phyloP scores from a whole-genome alignment of 2,329 filamentous ascomycete genomes.

The Talaromyces albobiverticillius region DNA sequence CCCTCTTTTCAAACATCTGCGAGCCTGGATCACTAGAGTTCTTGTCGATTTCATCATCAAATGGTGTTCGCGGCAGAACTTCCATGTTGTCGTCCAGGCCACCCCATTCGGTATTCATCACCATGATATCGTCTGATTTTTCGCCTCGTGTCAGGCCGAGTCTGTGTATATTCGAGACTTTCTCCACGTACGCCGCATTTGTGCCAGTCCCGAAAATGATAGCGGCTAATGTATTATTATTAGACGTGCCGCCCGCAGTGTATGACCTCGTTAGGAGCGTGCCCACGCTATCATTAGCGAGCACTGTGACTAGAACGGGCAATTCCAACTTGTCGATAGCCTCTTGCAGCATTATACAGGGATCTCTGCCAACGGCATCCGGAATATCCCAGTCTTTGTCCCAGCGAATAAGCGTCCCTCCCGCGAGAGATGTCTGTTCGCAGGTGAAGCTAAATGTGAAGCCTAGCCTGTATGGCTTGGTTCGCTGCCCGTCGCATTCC shows the following conservation, averaged over 20 bases:
- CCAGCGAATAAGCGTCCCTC: slow-evolving; percentile 20
- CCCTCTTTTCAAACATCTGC: slow-evolving; percentile 22
- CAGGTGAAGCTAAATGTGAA: slow-evolving; percentile 24
- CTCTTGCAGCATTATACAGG: slow-evolving; percentile 21
- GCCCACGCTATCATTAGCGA: slow-evolving; percentile 22
- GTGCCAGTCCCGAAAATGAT: slow-evolving; percentile 23
- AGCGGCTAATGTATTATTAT: slow-evolving; percentile 16
- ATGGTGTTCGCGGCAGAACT: slow-evolving; percentile 19
- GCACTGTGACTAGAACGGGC: slow-evolving; percentile 19
- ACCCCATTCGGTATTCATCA: slow-evolving; percentile 24
- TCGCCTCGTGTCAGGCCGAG: neutral
- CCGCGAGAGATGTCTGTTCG: slow-evolving; percentile 19
- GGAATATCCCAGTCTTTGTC: slow-evolving; percentile 24
- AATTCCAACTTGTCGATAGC: slow-evolving; percentile 18
- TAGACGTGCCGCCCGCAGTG: slow-evolving; percentile 14
- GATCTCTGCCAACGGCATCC: slow-evolving; percentile 20
- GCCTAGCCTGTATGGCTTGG: slow-evolving; percentile 16
- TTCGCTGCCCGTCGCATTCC: neutral
- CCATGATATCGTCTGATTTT: slow-evolving; percentile 16
- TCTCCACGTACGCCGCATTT: slow-evolving; percentile 22
- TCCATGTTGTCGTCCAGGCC: slow-evolving; percentile 20
- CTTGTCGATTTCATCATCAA: slow-evolving; percentile 18
- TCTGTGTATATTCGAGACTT: slow-evolving; percentile 13
- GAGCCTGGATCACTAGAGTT: slow-evolving; percentile 16
- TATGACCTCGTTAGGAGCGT: slow-evolving; percentile 20